Percentiles rank a stretch among this genome's conserved stretches.
Evolutionary conservation across 768 basidiomycete species (phyloP).

Genomic region (Lactifluus echinatus): DNA sequence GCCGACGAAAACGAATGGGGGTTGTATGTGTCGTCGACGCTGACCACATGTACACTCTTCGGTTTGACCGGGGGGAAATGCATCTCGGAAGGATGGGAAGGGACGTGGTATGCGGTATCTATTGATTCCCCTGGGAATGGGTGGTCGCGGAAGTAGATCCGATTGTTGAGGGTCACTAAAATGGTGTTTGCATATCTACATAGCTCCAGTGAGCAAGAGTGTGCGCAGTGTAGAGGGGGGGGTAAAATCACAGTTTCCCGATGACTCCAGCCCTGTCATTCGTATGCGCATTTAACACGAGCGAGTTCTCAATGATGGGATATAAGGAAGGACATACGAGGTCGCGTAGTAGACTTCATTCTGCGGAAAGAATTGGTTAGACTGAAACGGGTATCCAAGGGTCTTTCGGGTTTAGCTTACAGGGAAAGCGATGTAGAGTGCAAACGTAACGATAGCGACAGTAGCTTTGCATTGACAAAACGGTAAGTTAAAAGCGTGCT

Average conservation of each 20-base stretch:
- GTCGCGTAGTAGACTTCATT: constrained; percentile 5
- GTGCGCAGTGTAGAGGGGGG: background rate
- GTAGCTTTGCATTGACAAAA: background rate
- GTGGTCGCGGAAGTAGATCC: constrained; percentile 10
- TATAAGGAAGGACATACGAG: background rate
- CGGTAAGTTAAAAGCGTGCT: background rate
- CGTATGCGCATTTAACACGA: background rate
- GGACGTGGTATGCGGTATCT: background rate
- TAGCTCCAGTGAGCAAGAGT: background rate
- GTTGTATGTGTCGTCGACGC: background rate
- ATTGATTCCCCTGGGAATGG: background rate
- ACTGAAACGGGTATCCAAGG: background rate
- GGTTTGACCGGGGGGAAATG: background rate
- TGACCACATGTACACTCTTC: background rate
- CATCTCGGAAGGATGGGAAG: background rate
- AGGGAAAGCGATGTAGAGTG: constrained; percentile 2
- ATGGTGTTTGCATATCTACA: constrained; percentile 22
- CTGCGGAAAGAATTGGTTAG: background rate
- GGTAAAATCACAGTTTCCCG: constrained; percentile 14
- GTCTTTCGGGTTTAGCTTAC: background rate
- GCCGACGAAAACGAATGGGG: background rate
- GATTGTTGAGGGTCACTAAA: constrained; percentile 22
- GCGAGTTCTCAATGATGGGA: background rate
- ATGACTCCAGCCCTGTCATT: constrained; percentile 18
- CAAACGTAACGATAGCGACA: background rate